Base-by-base conservation (phyloP, 75 land plant species). In the Adiantum capillusveneris region DNA sequence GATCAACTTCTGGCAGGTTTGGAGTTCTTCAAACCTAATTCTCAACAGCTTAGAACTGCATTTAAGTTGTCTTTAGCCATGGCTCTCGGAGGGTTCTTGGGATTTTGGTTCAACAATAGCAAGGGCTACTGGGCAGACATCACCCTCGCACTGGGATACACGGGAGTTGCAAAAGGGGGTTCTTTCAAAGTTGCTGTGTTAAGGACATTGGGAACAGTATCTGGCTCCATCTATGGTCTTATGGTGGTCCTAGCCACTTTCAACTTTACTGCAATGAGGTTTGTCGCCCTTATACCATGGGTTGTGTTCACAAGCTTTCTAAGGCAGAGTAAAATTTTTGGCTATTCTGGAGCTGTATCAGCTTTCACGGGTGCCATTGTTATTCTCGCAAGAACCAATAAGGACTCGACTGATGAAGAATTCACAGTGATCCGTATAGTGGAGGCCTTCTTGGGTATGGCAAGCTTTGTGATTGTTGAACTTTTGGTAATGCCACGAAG, bases 351-450 rank as follows among this genome's bases (percentile, higher is more conserved):
- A 11, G 75, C 65, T 0, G 36, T 76, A 11, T 77, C 88, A 0
- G 82, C 92, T 0, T 64, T 71, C 50, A 67, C 79, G 7, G 81
- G 76, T 1, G 88, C 88, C 1, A 42, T 87, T 3, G 28, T 88
- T 39, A 73, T 88, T 2, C 43, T 88, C 11, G 92, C 84, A 0
- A 59, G 88, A 50, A 73, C 56, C 31, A 46, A 58, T 42, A 71
- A 67, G 27, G 82, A 75, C 14, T 5, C 70, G 0, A 76, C 81
- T 21, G 62, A 54, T 1, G 19, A 36, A 14, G 74, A 71, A 6
- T 81, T 84, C 49, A 79, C 92, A 12, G 74, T 84, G 0, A 72
- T 64, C n/a, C 69, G 92, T 44, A 75, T 84, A 30, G 60, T 65
- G 0, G 88, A 88, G 60, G 76, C 82, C 21, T 73, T 81, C 66